phyloP scores from a whole-genome alignment of 352 stramenopile species.

The Bremia lactucae region DNA sequence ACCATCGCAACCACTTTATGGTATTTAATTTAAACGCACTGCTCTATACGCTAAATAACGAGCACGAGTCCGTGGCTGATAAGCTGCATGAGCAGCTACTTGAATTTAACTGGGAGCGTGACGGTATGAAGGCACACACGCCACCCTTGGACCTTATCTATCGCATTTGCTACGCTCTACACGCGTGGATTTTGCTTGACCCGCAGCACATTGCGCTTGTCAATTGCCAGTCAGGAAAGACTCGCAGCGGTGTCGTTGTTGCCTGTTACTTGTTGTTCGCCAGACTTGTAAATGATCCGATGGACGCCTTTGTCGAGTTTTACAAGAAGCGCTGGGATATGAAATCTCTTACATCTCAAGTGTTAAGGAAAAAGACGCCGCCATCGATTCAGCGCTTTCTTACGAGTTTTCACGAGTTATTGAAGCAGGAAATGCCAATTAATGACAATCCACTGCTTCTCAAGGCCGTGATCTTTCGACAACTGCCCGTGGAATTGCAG shows the following conservation, averaged over 20 bases:
- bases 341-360: conserved; percentile 49
- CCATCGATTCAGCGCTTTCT: conserved; percentile 71
- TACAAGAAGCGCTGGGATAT: conserved; percentile 78
- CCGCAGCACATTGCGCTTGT: conserved; percentile 73
- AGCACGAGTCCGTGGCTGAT: conserved; percentile 20
- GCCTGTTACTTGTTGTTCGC: conserved; percentile 90
- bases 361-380: conserved; percentile 53
- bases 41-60: conserved; percentile 13
- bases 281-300: conserved; percentile 47
- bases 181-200: conserved; percentile 86
- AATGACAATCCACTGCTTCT: conserved; percentile 62
- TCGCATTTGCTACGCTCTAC: conserved; percentile 87
- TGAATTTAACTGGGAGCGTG: conserved; percentile 75
- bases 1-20: conserved; percentile 53
- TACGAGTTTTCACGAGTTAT: conserved; percentile 45
- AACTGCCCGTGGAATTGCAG: conserved; percentile 58
- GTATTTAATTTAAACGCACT: conserved; percentile 76
- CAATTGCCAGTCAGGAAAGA: conserved; percentile 90
- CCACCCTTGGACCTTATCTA: conserved; percentile 78
- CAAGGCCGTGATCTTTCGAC: conserved; percentile 66
- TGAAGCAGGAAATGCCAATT: conserved; percentile 37
- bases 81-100: conserved; percentile 73
- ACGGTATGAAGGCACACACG: conserved; percentile 77
- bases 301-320: conserved; percentile 87
- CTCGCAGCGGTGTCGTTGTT: conserved; percentile 85